Evolutionary conservation across 2,329 filamentous ascomycete species (phyloP).

Genomic region (Cladosporium colombiae): DNA sequence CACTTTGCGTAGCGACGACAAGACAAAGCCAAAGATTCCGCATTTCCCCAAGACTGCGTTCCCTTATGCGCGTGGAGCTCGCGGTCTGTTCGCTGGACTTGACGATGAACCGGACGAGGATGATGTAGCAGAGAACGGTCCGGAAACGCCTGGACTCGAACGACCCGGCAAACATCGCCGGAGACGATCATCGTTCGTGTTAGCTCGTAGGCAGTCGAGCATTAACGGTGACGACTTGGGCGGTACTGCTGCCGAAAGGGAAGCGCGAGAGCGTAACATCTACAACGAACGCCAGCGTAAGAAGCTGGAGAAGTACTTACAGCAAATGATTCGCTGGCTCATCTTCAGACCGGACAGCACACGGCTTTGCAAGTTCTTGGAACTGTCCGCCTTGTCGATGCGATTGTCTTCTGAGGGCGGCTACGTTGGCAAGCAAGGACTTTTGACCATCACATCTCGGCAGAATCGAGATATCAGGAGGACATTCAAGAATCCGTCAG

Average conservation of each 20-base stretch:
- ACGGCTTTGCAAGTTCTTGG: conserved; percentile 90
- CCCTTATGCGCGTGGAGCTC: conserved; percentile 80
- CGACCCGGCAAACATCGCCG: conserved; percentile 45
- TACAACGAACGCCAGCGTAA: conserved; percentile 82
- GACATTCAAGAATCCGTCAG: conserved; percentile 54
- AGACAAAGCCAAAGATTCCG: conserved; percentile 72
- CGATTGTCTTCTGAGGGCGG: conserved; percentile 92
- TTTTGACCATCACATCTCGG: conserved; percentile 85
- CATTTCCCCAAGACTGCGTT: conserved; percentile 88
- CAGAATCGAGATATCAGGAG: conserved; percentile 54
- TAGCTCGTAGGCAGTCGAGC: conserved; percentile 62
- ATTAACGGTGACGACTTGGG: conserved; percentile 41
- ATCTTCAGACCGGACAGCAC: conserved; percentile 97
- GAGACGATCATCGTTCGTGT: conserved; percentile 57
- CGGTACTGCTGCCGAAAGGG: conserved; percentile 34
- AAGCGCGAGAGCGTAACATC: conserved; percentile 44
- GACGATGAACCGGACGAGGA: conserved; percentile 71
- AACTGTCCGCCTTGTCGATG: conserved; percentile 90
- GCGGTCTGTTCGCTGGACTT: conserved; percentile 56
- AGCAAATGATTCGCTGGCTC: conserved; percentile 91
- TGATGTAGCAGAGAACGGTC: conserved; percentile 43
- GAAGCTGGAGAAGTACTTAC: conserved; percentile 85
- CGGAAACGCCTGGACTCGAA: conserved; percentile 12
- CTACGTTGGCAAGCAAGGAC: conserved; percentile 97
- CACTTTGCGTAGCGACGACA: conserved; percentile 67